Evolutionary conservation across 805 yeast species (phyloP).

Genomic region (Hanseniaspora mollemarum): DNA sequence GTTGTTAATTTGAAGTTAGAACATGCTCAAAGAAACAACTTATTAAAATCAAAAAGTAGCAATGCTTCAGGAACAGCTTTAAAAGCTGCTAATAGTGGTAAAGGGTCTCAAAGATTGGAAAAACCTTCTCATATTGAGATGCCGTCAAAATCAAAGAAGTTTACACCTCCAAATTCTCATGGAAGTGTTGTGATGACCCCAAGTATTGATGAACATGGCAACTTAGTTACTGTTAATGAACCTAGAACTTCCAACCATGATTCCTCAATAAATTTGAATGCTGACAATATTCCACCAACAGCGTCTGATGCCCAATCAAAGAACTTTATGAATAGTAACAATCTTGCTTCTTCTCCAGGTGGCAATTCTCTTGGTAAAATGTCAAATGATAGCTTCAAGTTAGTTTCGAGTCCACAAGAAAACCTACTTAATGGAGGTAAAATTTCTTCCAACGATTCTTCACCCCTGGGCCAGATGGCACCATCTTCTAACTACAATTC

Average conservation of each 20-base stretch:
- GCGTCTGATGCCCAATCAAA: background rate
- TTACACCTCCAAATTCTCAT: conserved; percentile 4
- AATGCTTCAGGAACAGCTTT: background rate
- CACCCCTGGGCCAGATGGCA: conserved; percentile 18
- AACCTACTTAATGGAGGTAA: background rate
- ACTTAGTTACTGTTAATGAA: conserved; percentile 28
- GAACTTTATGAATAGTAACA: background rate
- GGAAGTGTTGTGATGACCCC: conserved; percentile 28
- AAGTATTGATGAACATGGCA: conserved; percentile 32
- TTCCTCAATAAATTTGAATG: background rate
- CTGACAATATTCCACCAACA: background rate
- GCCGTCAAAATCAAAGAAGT: background rate
- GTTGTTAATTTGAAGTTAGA: conserved; percentile 19
- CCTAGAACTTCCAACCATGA: background rate
- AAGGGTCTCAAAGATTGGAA: conserved; percentile 4
- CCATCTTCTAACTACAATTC: conserved; percentile 18
- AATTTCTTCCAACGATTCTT: conserved; percentile 20
- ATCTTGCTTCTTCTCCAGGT: background rate
- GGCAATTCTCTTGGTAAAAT: background rate
- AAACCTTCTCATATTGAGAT: conserved; percentile 15
- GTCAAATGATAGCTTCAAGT: background rate
- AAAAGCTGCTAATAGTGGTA: background rate
- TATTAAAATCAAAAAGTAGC: background rate
- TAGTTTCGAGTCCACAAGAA: conserved; percentile 7
- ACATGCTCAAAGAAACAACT: conserved; percentile 7